Evolutionary conservation across 495 filamentous ascomycete species (phyloP), one percentile per base, ranked within the genome.

Genomic region (Penicillium psychrofluorescens): DNA sequence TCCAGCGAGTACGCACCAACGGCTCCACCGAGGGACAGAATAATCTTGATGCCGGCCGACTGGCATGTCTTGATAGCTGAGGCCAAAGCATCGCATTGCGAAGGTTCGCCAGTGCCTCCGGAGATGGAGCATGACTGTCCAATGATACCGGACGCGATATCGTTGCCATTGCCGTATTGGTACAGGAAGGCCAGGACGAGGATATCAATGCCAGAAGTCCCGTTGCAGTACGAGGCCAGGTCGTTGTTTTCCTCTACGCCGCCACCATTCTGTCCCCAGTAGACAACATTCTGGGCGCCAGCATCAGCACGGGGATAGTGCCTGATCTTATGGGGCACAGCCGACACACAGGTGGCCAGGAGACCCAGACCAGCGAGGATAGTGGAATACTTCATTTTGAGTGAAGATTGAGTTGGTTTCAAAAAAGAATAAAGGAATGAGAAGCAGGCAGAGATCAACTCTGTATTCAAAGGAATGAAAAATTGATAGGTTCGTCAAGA

Each of bases 101-200:
- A 31, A 1, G 51, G 38, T 10, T 63, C 42, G 12, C 60, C 62
- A 2, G 34, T 28, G 49, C 39, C 6, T 22, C 22, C 22, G 40
- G 58, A 41, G 13, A 62, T 44, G 35, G 14, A 55, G 42, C 50
- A 57, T 8, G 53, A 43, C 13, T 52, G 36, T 22, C 60, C 62
- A 36, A 53, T 58, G 29, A 48, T 49, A 32, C 67, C 50, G 12
- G 41, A 52, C 6, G 66, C 55, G 27, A 56, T 57, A 13, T 44
- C 48, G 9, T 53, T 48, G 10, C 62, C 48, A 34, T 53, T 54
- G 8, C 55, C 59, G 47, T 61, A 78, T 15, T 58, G 35, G 45
- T 64, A 68, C 13, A 81, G 41, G 62, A 81, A 79, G 30, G 77
- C 65, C 7, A 81, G 61, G 11, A 75, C 68, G 37, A 80, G 56